Conservation (phyloP, 2,329 filamentous ascomycete genomes). For the Penicillium thymicola region DNA sequence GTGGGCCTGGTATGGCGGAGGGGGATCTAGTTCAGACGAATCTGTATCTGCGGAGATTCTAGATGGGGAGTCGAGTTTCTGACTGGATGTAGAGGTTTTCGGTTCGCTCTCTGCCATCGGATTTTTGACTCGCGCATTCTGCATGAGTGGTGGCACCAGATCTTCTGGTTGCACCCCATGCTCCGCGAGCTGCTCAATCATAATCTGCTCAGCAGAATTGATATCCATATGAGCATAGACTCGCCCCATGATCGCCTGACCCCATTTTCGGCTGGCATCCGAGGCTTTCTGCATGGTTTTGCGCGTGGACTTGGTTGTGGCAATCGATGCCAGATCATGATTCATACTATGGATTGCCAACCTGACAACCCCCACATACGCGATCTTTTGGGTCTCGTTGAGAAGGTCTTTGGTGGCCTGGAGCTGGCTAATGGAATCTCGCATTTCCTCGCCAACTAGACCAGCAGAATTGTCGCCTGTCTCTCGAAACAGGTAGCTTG, state of each 20-base stretch:
- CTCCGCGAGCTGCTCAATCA: slow-evolving; percentile 95
- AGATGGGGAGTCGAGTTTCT: slow-evolving; percentile 23
- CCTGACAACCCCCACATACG: slow-evolving; percentile 87
- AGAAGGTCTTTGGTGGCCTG: slow-evolving; percentile 93
- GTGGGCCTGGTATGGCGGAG: slow-evolving; percentile 57
- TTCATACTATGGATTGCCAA: slow-evolving; percentile 77
- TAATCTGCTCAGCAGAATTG: slow-evolving; percentile 79
- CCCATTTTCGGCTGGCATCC: slow-evolving; percentile 90
- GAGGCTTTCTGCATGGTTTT: slow-evolving; percentile 67
- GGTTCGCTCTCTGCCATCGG: slow-evolving; percentile 64
- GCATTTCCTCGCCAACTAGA: slow-evolving; percentile 71
- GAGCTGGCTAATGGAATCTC: slow-evolving; percentile 85
- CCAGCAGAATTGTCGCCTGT: slow-evolving; percentile 60
- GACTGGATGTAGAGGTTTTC: slow-evolving; percentile 38
- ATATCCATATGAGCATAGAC: slow-evolving; percentile 97
- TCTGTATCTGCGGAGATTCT: slow-evolving; percentile 38
- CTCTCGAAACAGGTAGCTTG: slow-evolving; percentile 88
- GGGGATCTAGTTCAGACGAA: slow-evolving; percentile 50
- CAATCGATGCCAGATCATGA: slow-evolving; percentile 62
- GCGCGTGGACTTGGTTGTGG: slow-evolving; percentile 61
- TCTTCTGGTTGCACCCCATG: slow-evolving; percentile 86
- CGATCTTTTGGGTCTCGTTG: slow-evolving; percentile 92
- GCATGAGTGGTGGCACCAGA: slow-evolving; percentile 80
- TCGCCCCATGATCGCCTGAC: slow-evolving; percentile 96
- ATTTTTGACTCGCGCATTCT: slow-evolving; percentile 89